These are phyloP conservation scores for Epichloe baconii DNA, from an alignment of 2,329 filamentous ascomycete species.

Conservation along the genomic window DNA sequence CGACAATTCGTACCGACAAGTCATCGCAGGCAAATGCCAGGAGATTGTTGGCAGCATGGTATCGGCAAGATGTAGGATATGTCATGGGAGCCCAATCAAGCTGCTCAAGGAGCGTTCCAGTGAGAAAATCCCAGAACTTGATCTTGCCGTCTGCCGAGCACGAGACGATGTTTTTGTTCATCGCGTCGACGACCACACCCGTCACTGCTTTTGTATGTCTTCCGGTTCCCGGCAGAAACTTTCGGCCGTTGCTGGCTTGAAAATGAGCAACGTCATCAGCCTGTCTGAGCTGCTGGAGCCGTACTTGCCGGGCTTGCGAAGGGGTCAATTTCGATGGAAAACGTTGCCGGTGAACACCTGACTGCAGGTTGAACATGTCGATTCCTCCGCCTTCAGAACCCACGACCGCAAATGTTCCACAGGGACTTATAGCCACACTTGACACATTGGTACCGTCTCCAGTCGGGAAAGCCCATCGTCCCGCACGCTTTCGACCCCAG, in stretches of 20 bases:
- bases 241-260: constrained; percentile 29
- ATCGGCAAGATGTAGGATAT: constrained; percentile 61
- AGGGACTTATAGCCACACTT: constrained; percentile 78
- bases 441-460: constrained; percentile 71
- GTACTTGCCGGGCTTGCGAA: constrained; percentile 64
- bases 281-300: constrained; percentile 48
- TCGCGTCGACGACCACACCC: constrained; percentile 74
- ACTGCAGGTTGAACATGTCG: constrained; percentile 96
- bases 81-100: constrained; percentile 70
- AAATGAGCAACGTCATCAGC: constrained; percentile 44
- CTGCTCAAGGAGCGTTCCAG: constrained; percentile 64
- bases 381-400: constrained; percentile 74
- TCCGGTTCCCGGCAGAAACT: constrained; percentile 42
- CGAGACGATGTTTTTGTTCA: constrained; percentile 77
- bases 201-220: constrained; percentile 76
- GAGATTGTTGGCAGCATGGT: constrained; percentile 72
- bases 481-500: constrained; percentile 88
- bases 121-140: constrained; percentile 96
- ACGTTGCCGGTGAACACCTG: constrained; percentile 72
- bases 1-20: constrained; percentile 73
- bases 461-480: constrained; percentile 84
- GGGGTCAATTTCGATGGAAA: constrained; percentile 73
- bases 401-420: constrained; percentile 84
- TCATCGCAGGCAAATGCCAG: constrained; percentile 85
- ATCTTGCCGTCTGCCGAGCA: constrained; percentile 83